Evolutionary conservation across 805 yeast genomes (phyloP).

Genomic region (Sugiyamaella floridensis): DNA sequence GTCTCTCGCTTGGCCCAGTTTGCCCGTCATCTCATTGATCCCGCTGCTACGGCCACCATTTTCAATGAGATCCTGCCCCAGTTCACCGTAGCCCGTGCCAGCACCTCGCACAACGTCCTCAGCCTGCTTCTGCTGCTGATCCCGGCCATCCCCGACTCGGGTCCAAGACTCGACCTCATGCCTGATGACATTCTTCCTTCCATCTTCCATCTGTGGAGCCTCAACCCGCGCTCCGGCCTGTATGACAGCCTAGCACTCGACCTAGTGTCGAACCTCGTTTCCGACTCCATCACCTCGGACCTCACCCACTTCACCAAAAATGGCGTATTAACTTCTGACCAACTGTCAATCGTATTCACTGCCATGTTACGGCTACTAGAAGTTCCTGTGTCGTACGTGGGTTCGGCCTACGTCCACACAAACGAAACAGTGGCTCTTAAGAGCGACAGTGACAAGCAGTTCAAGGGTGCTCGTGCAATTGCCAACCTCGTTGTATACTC

Average conservation of each 20-base stretch:
- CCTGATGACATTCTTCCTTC: constrained; percentile 56
- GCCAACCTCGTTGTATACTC: constrained; percentile 57
- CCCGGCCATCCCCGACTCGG: constrained; percentile 17
- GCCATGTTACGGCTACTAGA: constrained; percentile 34
- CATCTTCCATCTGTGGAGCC: constrained; percentile 69
- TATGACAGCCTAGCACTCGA: constrained; percentile 61
- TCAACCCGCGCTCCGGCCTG: constrained; percentile 39
- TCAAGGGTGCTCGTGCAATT: constrained; percentile 31
- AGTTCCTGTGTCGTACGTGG: constrained; percentile 43
- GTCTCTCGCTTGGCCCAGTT: constrained; percentile 20
- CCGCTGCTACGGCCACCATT: constrained; percentile 15
- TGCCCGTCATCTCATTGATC: constrained; percentile 23
- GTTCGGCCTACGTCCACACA: constrained; percentile 33
- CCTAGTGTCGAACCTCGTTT: constrained; percentile 53
- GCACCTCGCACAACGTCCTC: constrained; percentile 20
- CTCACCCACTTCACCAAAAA: constrained; percentile 38
- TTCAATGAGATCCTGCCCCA: constrained; percentile 25
- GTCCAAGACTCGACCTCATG: constrained; percentile 5
- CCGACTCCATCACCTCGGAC: constrained; percentile 29
- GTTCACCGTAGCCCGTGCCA: constrained; percentile 14
- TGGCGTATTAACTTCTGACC: constrained; percentile 61
- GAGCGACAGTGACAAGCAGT: constrained; percentile 17
- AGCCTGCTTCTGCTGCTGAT: constrained; percentile 16
- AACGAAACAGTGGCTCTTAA: constrained; percentile 19
- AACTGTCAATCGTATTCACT: constrained; percentile 55